These are phyloP conservation scores for Stagonosporopsis cucurbitacearum DNA, from an alignment of 2,329 filamentous ascomycete genomes.

Conservation along the genomic window DNA sequence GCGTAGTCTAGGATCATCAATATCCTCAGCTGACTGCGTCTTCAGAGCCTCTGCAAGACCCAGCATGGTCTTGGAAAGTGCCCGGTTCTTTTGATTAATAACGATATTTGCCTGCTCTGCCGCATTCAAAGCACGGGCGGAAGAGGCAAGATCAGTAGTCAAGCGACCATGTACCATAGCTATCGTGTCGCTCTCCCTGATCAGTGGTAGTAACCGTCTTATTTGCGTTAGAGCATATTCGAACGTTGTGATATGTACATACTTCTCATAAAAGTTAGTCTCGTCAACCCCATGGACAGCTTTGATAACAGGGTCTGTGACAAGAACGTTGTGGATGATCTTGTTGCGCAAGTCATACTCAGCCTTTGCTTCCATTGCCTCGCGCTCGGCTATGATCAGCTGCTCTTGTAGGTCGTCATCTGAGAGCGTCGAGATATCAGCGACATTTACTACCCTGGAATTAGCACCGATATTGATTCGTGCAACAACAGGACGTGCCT, in stretches of 20 bases:
- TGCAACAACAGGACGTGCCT: constrained; percentile 24
- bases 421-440: constrained; percentile 49
- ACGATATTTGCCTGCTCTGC: constrained; percentile 65
- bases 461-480: constrained; percentile 20
- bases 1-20: constrained; percentile 60
- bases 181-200: constrained; percentile 71
- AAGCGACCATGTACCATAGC: constrained; percentile 69
- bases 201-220: constrained; percentile 70
- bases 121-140: constrained; percentile 61
- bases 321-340: constrained; percentile 71
- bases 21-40: constrained; percentile 60
- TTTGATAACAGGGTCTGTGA: constrained; percentile 76
- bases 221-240: constrained; percentile 16
- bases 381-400: constrained; percentile 64
- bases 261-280: constrained; percentile 73
- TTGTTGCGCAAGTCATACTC: constrained; percentile 73
- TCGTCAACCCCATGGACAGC: constrained; percentile 74
- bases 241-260: constrained; percentile 25
- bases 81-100: constrained; percentile 66
- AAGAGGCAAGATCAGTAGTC: constrained; percentile 59
- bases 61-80: constrained; percentile 68
- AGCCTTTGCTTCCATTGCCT: constrained; percentile 73
- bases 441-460: constrained; percentile 31
- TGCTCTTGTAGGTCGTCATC: constrained; percentile 61
- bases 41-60: constrained; percentile 65